phyloP scores from a whole-genome alignment of 2,329 filamentous ascomycete genomes.

The Metarhizium brunneum region DNA sequence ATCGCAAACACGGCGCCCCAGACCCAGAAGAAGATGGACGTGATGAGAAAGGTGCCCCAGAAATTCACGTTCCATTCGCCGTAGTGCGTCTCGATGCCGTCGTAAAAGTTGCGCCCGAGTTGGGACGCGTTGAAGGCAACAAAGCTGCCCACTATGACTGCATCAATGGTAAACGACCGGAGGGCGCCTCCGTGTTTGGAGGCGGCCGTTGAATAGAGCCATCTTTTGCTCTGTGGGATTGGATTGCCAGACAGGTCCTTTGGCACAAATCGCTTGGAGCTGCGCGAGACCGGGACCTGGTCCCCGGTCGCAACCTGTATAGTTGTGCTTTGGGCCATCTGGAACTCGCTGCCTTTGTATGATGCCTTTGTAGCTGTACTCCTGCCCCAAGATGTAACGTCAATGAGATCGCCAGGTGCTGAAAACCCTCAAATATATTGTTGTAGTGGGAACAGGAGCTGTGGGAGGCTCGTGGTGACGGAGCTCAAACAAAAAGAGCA shows the following conservation, averaged over 20 bases:
- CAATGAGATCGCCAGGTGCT: too few relatives aligned
- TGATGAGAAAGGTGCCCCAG: slow-evolving; percentile 25
- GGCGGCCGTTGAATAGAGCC: slow-evolving; percentile 8
- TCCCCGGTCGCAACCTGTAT: not conserved
- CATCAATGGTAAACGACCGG: not conserved
- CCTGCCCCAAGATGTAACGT: too few relatives aligned
- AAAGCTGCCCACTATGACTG: slow-evolving; percentile 3
- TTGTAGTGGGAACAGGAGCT: too few relatives aligned
- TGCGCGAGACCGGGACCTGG: not conserved
- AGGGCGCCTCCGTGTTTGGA: not conserved
- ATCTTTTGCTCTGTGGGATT: slow-evolving; percentile 9
- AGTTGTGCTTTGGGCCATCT: not conserved
- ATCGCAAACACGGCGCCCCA: slow-evolving; percentile 26
- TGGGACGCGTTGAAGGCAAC: slow-evolving; percentile 6
- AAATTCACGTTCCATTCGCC: slow-evolving; percentile 22
- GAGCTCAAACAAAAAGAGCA: too few relatives aligned
- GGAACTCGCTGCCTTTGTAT: not conserved
- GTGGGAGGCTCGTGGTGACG: too few relatives aligned
- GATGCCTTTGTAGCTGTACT: too few relatives aligned
- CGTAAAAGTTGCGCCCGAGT: slow-evolving; percentile 6
- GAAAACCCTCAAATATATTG: too few relatives aligned
- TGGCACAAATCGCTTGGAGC: slow-evolving; percentile 5
- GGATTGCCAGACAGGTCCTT: slow-evolving; percentile 6
- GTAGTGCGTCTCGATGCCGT: slow-evolving; percentile 10
- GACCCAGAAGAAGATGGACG: slow-evolving; percentile 32